Evolutionary conservation across 306 rosid species (phyloP), one percentile per base, ranked within the genome.

Genomic region (Senna siamea): DNA sequence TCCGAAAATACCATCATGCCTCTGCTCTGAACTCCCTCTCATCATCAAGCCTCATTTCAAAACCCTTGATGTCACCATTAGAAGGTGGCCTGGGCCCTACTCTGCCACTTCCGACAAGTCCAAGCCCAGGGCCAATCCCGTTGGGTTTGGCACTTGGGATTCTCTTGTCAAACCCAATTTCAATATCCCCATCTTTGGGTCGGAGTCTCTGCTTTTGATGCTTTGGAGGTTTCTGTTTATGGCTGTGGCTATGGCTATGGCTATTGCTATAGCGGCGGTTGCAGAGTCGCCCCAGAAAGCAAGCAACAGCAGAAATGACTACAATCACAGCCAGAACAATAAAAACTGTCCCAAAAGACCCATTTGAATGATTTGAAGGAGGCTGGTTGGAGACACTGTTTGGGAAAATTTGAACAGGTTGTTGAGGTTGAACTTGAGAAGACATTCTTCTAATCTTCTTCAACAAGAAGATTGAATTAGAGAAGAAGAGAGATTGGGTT

Each of bases 291-390:
- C 97, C 92, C 3, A 94, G 93, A 52, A 84, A 81, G 80, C 99
- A 94, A 74, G 95, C 96, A 38, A 89, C 53, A 1, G 82, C 82
- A 2, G 99, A 92, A 46, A 94, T 41, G 1, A 88, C 95, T 1
- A 88, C 66, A 17, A 94, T 88, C 9, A 92, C 85, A 11, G 95
- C 93, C 17, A 94, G 81, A 15, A 94, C 96, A 35, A 94, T 83
- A 80, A 92, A 91, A 79, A 92, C 99, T 6, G 95, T 57, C 68
- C 96, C 99, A n/a, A 89, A 94, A 0, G 91, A 85, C 28, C 96
- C 97, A 57, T 81, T 81, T 66, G 99, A 89, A 52, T 89, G 96
- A 79, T 91, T 88, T 5, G 85, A 23, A 22, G 87, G 48, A 12
- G 85, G 81, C 17, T 80, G 86, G 7, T 78, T 76, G 34, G 85